These are phyloP conservation scores for Solanum piurae DNA, from an alignment of 257 asterid species.

Conservation along the genomic window DNA sequence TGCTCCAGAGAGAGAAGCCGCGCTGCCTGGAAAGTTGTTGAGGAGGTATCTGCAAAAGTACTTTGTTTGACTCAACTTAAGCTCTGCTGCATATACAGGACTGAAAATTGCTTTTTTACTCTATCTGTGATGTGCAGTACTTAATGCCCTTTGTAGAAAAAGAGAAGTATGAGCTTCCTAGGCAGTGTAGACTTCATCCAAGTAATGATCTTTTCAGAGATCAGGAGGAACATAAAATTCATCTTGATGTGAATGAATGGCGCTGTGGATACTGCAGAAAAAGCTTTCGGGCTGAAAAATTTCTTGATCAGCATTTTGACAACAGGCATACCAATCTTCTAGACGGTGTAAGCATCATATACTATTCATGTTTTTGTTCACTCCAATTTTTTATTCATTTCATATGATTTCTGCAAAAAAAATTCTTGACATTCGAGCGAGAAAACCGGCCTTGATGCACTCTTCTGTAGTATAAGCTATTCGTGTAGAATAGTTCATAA, in stretches of 20 bases:
- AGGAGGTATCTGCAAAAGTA: constrained; percentile 40
- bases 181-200: constrained; percentile 65
- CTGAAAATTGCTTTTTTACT: constrained; percentile 3
- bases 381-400: background rate
- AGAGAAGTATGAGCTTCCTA: constrained; percentile 58
- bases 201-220: constrained; percentile 76
- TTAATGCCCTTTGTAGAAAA: constrained; percentile 63
- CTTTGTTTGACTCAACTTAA: background rate
- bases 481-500: background rate
- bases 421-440: background rate
- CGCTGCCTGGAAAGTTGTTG: constrained; percentile 67
- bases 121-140: constrained; percentile 41
- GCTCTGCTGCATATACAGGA: background rate
- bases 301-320: constrained; percentile 91
- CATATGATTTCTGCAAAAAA: background rate
- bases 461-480: no score
- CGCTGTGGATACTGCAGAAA: constrained; percentile 86
- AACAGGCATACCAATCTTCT: constrained; percentile 81
- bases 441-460: background rate
- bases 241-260: constrained; percentile 78
- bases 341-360: constrained; percentile 35
- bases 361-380: background rate
- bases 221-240: constrained; percentile 87
- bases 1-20: constrained; percentile 96
- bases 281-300: constrained; percentile 70